Base-by-base conservation (phyloP, 495 filamentous ascomycete genomes). In the Haplographium delicatum region DNA sequence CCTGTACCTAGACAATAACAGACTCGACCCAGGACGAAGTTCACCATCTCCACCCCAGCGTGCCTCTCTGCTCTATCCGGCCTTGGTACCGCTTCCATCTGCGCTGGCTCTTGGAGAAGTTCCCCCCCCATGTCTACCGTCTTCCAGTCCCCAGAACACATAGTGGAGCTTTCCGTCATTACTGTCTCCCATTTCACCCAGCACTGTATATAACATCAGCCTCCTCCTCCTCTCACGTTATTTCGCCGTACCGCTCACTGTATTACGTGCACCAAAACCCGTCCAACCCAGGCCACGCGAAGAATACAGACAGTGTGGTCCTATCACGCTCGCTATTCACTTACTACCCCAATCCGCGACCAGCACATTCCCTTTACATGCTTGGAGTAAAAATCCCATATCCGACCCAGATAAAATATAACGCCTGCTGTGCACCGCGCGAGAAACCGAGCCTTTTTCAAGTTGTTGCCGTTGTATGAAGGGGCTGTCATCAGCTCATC, bases 181-280 rank as follows among this genome's bases (percentile, higher is more conserved):
- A 16, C 39, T 15, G 4, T 34, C 24, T 22, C 37, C 15, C 24
- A 9, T 33, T 47, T 40, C 44, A 37, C 16, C 49, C 40, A 44
- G 43, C 28, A 24, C 39, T 43, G 27, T 42, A 50, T 59, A 59
- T 59, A 59, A 51, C 19, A 59, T 59, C 56, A 54, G 40, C 50
- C 45, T 52, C 44, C 44, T 43, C 39, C 44, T 28, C 47, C 42
- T 16, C 39, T n/a, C n/a, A n/a, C 16, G 5, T 24, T 13, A 33
- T 20, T 15, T 30, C 26, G 2, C 35, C 41, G 24, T 40, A 39
- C 41, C 30, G 11, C 25, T 33, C 38, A 4, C n/a, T n/a, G n/a
- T n/a, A n/a, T n/a, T n/a, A n/a, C n/a, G n/a, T n/a, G n/a, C n/a
- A n/a, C n/a, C n/a, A n/a, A n/a, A n/a, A n/a, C n/a, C n/a, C n/a